Conservation (phyloP, 2,329 filamentous ascomycete species). For the Ophiostoma piceae region DNA sequence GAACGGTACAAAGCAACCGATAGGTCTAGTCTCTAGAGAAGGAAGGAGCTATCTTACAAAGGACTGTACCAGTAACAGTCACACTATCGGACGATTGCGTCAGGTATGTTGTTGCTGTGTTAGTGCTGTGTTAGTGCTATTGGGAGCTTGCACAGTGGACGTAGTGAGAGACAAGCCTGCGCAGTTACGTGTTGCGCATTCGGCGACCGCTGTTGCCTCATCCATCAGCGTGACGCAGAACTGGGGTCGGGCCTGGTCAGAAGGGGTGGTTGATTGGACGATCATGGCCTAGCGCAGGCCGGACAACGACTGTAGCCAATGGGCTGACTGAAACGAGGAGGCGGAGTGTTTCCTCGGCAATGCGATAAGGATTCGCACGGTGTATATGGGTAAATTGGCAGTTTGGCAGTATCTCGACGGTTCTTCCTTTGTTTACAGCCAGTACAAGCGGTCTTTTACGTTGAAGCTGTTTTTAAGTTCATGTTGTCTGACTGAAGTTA, state of each 20-base stretch:
- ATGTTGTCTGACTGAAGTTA: not conserved
- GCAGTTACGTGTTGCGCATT: constrained; percentile 25
- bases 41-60: not conserved
- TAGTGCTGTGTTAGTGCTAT: not conserved
- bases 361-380: constrained; percentile 30
- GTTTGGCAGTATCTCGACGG: not conserved
- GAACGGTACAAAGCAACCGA: constrained; percentile 19
- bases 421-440: not conserved
- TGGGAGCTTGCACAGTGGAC: constrained; percentile 16
- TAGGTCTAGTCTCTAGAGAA: not conserved
- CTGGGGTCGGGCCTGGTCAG: constrained; percentile 24
- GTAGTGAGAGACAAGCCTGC: constrained; percentile 10
- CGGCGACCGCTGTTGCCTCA: constrained; percentile 29
- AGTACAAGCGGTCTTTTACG: not conserved
- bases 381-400: constrained; percentile 14
- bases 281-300: constrained; percentile 30
- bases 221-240: constrained; percentile 26
- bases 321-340: constrained; percentile 27
- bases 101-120: not conserved
- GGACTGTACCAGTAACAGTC: not conserved
- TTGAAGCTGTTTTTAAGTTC: not conserved
- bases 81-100: constrained; percentile 20
- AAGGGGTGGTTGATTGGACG: constrained; percentile 25
- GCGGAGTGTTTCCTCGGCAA: constrained; percentile 31
- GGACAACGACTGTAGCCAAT: constrained; percentile 27